A percentile compares a stretch with the other conserved stretches of the same genome.
Conservation (phyloP, 2,329 filamentous ascomycete genomes). For the Trichoderma cornu-damae region DNA sequence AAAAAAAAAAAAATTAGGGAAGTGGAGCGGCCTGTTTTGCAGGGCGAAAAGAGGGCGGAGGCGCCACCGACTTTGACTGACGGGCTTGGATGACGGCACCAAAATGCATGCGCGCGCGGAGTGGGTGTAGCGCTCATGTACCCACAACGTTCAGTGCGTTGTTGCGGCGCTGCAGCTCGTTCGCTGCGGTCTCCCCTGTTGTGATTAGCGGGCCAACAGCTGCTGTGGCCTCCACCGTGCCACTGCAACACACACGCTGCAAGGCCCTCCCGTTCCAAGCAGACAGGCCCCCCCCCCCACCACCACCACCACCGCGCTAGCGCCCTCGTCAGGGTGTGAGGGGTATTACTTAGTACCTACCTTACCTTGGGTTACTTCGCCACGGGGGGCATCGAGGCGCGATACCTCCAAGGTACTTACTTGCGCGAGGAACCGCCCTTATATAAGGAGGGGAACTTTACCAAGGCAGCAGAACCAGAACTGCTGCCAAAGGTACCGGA, state of each 20-base stretch:
- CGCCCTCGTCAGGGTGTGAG: constrained; percentile 5
- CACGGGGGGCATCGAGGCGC: neutral
- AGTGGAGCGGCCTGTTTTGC: constrained; percentile 6
- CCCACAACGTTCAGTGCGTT: too few relatives aligned
- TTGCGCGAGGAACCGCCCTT: too few relatives aligned
- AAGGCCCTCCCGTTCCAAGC: constrained; percentile 7
- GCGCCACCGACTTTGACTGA: too few relatives aligned
- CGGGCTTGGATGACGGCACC: too few relatives aligned
- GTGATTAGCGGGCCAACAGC: neutral
- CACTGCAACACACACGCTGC: constrained; percentile 7
- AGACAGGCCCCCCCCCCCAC: neutral
- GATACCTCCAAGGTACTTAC: constrained; percentile 9
- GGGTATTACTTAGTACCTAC: too few relatives aligned
- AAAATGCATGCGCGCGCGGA: neutral
- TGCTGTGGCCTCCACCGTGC: neutral
- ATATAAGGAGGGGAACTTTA: too few relatives aligned
- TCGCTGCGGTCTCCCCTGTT: neutral
- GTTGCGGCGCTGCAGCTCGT: neutral
- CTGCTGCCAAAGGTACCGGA: too few relatives aligned
- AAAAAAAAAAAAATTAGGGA: neutral
- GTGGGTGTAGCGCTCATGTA: too few relatives aligned
- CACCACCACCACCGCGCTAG: too few relatives aligned
- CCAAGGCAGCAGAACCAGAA: too few relatives aligned
- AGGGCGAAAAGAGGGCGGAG: constrained; percentile 7
- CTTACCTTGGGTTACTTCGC: neutral